Evolutionary conservation across 2,329 filamentous ascomycete species (phyloP).

Genomic region (Allantophomopsis cytisporea): DNA sequence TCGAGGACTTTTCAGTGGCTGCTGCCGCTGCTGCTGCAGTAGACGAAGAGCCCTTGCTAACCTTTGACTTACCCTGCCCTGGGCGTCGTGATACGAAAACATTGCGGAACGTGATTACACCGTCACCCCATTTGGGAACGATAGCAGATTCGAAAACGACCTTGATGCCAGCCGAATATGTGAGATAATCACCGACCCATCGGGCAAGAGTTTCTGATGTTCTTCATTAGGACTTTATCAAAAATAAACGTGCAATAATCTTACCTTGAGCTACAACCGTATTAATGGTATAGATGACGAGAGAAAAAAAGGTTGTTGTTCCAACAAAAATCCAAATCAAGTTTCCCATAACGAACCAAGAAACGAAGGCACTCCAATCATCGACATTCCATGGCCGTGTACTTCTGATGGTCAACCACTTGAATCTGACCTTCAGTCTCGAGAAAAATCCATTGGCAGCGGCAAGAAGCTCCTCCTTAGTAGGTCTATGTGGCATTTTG

Average conservation of each 20-base stretch:
- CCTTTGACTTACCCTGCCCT: slow-evolving; percentile 66
- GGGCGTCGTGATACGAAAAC: slow-evolving; percentile 90
- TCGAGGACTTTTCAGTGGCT: slow-evolving; percentile 44
- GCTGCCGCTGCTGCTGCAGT: slow-evolving; percentile 78
- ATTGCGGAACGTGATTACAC: slow-evolving; percentile 92
- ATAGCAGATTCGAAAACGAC: slow-evolving; percentile 97
- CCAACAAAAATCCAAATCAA: slow-evolving; percentile 92
- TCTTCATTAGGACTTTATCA: slow-evolving; percentile 6
- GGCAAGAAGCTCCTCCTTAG: slow-evolving; percentile 82
- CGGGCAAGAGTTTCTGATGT: slow-evolving; percentile 70
- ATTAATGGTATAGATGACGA: slow-evolving; percentile 83
- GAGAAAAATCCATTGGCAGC: slow-evolving; percentile 91
- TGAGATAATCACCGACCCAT: slow-evolving; percentile 92
- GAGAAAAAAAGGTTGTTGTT: slow-evolving; percentile 92
- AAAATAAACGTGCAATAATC: slow-evolving; percentile 16
- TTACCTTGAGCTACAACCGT: slow-evolving; percentile 88
- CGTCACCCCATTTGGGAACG: slow-evolving; percentile 88
- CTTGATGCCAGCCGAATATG: slow-evolving; percentile 81
- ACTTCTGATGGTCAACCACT: slow-evolving; percentile 94
- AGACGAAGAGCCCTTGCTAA: slow-evolving; percentile 82
- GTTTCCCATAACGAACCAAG: slow-evolving; percentile 90
- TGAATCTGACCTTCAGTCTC: slow-evolving; percentile 79
- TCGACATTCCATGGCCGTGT: slow-evolving; percentile 90
- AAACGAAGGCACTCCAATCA: slow-evolving; percentile 90
- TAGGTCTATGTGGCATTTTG: slow-evolving; percentile 75